Evolutionary conservation across 1,139 yeast species (phyloP).

Genomic region (Geotrichum candidum): DNA sequence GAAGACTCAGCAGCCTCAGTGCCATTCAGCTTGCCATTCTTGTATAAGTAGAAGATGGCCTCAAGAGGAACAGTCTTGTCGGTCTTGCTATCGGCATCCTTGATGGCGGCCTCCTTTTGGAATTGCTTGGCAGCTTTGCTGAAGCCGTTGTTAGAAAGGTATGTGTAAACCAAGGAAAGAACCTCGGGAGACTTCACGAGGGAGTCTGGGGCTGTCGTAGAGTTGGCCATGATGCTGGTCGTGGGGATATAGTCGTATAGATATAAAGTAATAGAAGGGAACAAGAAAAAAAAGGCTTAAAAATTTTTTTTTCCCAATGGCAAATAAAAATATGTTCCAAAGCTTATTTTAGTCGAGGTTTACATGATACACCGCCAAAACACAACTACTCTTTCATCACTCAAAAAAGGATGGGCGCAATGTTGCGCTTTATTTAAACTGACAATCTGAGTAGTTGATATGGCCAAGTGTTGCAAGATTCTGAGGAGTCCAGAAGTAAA

Average conservation of each 20-base stretch:
- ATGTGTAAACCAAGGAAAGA: slow-evolving; percentile 18
- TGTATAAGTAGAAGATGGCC: slow-evolving; percentile 12
- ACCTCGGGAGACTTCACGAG: slow-evolving; percentile 17
- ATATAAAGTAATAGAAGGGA: background rate
- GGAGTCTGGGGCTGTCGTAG: slow-evolving; percentile 12
- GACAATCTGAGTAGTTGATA: no score
- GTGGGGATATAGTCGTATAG: background rate
- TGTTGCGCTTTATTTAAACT: no score
- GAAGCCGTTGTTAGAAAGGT: slow-evolving; percentile 21
- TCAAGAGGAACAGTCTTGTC: slow-evolving; percentile 11
- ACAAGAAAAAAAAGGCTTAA: background rate
- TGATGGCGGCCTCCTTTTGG: slow-evolving; percentile 18
- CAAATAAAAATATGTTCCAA: background rate
- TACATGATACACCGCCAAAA: no score
- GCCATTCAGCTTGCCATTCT: slow-evolving; percentile 16
- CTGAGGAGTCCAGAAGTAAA: no score
- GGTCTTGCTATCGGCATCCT: slow-evolving; percentile 6
- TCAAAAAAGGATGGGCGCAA: no score
- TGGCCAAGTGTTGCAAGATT: no score
- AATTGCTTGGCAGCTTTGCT: slow-evolving; percentile 22
- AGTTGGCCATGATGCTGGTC: background rate
- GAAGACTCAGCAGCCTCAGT: slow-evolving; percentile 16
- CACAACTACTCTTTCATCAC: no score
- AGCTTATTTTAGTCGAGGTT: background rate
- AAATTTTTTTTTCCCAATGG: background rate